These are phyloP conservation scores for Exophiala oligosperma DNA, from an alignment of 2,329 filamentous ascomycete genomes.

Conservation along the genomic window DNA sequence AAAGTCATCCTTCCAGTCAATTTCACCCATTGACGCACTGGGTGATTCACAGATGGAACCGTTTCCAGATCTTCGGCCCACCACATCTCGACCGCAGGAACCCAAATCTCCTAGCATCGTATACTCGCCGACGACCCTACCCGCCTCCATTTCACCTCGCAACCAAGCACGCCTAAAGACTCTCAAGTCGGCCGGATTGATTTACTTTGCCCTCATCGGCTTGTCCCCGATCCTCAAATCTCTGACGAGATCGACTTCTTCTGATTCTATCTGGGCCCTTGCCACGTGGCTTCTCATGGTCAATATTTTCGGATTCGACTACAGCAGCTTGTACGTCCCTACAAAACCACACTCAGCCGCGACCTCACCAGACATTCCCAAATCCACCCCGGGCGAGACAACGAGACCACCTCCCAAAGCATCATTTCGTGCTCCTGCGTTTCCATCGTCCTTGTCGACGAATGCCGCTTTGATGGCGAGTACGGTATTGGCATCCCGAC, in stretches of 20 bases:
- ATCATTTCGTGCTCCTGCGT: conserved; percentile 38
- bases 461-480: conserved; percentile 97
- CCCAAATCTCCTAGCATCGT: conserved; percentile 30
- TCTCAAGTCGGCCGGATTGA: conserved; percentile 86
- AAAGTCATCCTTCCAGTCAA: conserved; percentile 56
- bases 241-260: conserved; percentile 87
- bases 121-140: conserved; percentile 36
- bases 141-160: conserved; percentile 49
- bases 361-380: conserved; percentile 5
- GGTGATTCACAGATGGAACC: conserved; percentile 31
- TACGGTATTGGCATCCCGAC: conserved; percentile 85
- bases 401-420: conserved; percentile 6
- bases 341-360: conserved; percentile 7
- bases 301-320: conserved; percentile 98
- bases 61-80: conserved; percentile 37
- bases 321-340: conserved; percentile 59
- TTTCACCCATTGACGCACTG: conserved; percentile 31
- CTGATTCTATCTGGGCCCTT: conserved; percentile 96
- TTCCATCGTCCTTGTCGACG: conserved; percentile 72
- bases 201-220: conserved; percentile 88
- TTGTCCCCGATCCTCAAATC: conserved; percentile 95
- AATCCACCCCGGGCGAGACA: conserved; percentile 8
- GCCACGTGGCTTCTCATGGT: conserved; percentile 89
- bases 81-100: conserved; percentile 13
- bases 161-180: conserved; percentile 71